Evolutionary conservation across 306 rosid species (phyloP).

Genomic region (Mimosa pudica): DNA sequence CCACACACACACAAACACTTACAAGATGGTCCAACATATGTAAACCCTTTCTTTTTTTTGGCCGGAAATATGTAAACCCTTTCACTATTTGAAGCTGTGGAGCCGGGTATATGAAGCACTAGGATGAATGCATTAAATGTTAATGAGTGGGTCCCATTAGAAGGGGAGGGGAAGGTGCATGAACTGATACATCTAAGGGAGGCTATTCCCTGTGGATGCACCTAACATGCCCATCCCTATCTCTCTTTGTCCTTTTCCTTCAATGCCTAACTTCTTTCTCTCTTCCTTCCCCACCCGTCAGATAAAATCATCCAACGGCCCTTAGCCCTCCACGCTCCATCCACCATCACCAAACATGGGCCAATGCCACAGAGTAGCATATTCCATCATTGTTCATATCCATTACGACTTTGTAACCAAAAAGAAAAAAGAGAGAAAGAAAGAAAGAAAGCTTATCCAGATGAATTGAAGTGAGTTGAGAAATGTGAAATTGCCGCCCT

Average conservation of each 20-base stretch:
- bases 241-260: conserved; percentile 16
- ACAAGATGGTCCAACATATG: too few relatives aligned
- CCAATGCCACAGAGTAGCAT: not conserved
- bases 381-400: not conserved
- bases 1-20: too few relatives aligned
- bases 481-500: conserved; percentile 31
- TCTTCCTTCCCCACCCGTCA: conserved; percentile 27
- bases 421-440: not conserved
- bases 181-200: too few relatives aligned
- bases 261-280: not conserved
- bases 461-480: not conserved
- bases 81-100: too few relatives aligned
- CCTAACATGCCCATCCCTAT: conserved; percentile 2
- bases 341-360: not conserved
- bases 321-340: not conserved
- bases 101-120: too few relatives aligned
- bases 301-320: not conserved
- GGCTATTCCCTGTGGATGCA: not conserved
- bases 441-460: conserved; percentile 29
- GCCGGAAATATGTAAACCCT: too few relatives aligned
- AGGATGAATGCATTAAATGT: too few relatives aligned
- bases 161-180: not conserved
- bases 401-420: not conserved
- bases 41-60: too few relatives aligned
- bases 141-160: too few relatives aligned